Evolutionary conservation across 768 basidiomycete genomes (phyloP).

Genomic region (Auriscalpium orientale): DNA sequence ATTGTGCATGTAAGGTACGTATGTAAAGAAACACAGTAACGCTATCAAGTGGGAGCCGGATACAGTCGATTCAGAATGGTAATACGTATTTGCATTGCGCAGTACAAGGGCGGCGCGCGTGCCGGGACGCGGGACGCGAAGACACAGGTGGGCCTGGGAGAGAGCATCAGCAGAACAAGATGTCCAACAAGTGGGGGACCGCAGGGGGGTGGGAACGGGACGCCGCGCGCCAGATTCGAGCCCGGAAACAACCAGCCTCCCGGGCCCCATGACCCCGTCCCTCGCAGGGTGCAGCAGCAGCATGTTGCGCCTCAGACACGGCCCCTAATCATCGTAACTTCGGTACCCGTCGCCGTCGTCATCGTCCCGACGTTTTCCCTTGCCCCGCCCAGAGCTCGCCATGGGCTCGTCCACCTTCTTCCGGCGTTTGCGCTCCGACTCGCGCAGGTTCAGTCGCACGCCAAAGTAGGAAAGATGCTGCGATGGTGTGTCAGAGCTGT

Average conservation of each 20-base stretch:
- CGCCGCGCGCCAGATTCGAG: neutral
- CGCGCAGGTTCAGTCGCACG: conserved; percentile 51
- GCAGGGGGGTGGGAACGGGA: neutral
- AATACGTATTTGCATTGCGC: too few species aligned
- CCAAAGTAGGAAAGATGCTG: conserved; percentile 50
- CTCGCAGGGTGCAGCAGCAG: too few species aligned
- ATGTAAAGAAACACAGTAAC: too few species aligned
- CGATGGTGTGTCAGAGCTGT: neutral
- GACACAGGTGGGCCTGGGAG: too few species aligned
- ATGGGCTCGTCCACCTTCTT: conserved; percentile 27
- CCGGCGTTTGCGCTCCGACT: conserved; percentile 47
- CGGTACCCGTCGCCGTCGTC: neutral
- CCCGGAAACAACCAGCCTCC: neutral
- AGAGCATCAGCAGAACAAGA: too few species aligned
- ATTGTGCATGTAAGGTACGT: too few species aligned
- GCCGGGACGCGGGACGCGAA: too few species aligned
- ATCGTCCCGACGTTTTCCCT: neutral
- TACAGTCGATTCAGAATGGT: too few species aligned
- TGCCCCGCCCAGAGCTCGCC: neutral
- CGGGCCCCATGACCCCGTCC: neutral
- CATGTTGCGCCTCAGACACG: neutral
- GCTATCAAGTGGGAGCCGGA: too few species aligned
- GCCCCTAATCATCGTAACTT: conserved; percentile 1
- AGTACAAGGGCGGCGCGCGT: too few species aligned
- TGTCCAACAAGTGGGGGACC: too few species aligned